These are phyloP conservation scores for Penicillium odoratum DNA, from an alignment of 495 filamentous ascomycete species.

Conservation along the genomic window DNA sequence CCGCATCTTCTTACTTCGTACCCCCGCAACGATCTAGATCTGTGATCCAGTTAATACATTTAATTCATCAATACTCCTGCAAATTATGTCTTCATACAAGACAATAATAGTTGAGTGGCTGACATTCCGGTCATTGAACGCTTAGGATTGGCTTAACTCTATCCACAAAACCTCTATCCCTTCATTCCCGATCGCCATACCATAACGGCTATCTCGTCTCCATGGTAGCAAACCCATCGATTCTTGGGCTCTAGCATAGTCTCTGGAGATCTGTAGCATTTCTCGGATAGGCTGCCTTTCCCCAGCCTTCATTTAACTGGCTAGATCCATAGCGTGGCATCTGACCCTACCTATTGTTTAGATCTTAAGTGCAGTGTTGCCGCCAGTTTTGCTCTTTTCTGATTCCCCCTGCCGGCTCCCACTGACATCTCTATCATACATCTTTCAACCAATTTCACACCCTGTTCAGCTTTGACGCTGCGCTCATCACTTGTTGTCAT, in stretches of 20 bases:
- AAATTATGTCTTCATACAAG: background rate
- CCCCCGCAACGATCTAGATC: conserved; percentile 1
- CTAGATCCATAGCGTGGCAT: conserved; percentile 18
- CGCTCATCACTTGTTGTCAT: background rate
- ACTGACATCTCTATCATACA: background rate
- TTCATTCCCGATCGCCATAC: conserved; percentile 9
- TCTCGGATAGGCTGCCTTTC: conserved; percentile 5
- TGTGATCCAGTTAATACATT: conserved; percentile 1
- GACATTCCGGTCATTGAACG: background rate
- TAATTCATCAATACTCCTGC: background rate
- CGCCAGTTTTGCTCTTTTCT: conserved; percentile 2
- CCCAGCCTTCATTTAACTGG: conserved; percentile 7
- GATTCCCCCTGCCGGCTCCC: background rate
- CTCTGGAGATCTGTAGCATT: background rate
- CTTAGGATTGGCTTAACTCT: background rate
- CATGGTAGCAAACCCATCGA: background rate
- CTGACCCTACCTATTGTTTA: conserved; percentile 8
- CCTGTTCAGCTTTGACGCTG: background rate
- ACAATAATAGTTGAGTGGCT: background rate
- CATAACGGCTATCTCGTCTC: conserved; percentile 2
- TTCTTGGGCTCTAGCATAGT: background rate
- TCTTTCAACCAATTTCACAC: background rate
- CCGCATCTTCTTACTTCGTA: too few relatives aligned
- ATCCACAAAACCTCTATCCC: background rate
- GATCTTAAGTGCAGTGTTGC: conserved; percentile 17